Evolutionary conservation across 345 rosid genomes (phyloP).

Genomic region (Eutrema heterophyllum): DNA sequence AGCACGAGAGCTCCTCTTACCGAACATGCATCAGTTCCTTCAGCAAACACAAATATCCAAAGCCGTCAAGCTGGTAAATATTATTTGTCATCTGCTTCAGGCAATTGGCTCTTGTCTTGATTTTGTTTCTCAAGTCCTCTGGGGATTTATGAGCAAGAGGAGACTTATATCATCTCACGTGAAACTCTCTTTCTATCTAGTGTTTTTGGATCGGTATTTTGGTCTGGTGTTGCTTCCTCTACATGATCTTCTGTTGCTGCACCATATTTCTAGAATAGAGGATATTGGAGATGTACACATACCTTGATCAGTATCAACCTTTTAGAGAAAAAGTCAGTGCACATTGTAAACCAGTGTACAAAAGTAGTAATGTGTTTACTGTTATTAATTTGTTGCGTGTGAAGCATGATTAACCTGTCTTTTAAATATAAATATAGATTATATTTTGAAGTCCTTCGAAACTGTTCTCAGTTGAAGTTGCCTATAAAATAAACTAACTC

Average conservation of each 20-base stretch:
- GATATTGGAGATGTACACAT: neutral
- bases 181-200: neutral
- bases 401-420: neutral
- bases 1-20: slow-evolving; percentile 32
- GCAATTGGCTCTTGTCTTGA: neutral
- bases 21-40: slow-evolving; percentile 13
- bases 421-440: neutral
- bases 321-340: neutral
- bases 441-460: neutral
- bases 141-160: neutral
- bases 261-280: neutral
- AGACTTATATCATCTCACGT: neutral
- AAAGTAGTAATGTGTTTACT: neutral
- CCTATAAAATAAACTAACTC: neutral
- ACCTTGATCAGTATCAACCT: neutral
- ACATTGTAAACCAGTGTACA: slow-evolving; percentile 6
- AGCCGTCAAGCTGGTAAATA: slow-evolving; percentile 43
- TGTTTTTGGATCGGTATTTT: neutral
- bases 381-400: neutral
- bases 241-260: neutral
- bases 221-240: neutral
- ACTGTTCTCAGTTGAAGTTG: neutral
- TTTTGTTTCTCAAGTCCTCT: neutral
- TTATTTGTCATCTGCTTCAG: neutral
- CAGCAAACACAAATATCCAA: slow-evolving; percentile 27